Evolutionary conservation across 495 filamentous ascomycete species (phyloP).

Genomic region (Podospora appendiculata): DNA sequence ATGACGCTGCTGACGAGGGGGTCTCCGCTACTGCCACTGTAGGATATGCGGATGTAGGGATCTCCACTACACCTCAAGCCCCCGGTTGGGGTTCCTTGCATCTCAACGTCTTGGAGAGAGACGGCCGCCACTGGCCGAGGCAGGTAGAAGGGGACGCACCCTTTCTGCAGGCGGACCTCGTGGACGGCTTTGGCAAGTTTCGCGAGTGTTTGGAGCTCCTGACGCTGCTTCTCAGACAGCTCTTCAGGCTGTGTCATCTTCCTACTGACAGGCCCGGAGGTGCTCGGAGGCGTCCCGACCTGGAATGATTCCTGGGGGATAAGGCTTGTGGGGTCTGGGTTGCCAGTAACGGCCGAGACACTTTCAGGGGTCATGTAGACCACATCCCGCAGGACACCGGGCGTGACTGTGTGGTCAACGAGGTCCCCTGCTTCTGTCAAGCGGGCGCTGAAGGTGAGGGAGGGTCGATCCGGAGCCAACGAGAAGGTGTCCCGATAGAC

Average conservation of each 20-base stretch:
- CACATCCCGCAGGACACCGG: conserved; percentile 68
- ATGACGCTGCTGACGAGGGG: conserved; percentile 50
- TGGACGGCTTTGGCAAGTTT: conserved; percentile 30
- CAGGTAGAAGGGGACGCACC: conserved; percentile 29
- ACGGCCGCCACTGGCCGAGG: conserved; percentile 24
- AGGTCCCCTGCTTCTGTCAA: conserved; percentile 56
- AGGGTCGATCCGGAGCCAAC: conserved; percentile 56
- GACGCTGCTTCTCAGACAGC: conserved; percentile 21
- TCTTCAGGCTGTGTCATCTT: conserved; percentile 25
- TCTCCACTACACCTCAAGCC: conserved; percentile 24
- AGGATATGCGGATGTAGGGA: conserved; percentile 33
- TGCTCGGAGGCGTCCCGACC: conserved; percentile 26
- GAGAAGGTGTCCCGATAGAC: conserved; percentile 59
- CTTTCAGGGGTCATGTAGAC: conserved; percentile 59
- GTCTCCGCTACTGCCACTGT: conserved; percentile 11
- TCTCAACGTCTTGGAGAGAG: conserved; percentile 18
- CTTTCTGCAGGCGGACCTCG: conserved; percentile 23
- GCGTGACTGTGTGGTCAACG: conserved; percentile 59
- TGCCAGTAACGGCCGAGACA: conserved; percentile 42
- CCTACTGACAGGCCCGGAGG: conserved; percentile 13
- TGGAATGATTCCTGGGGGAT: conserved; percentile 9
- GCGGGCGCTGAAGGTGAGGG: conserved; percentile 75
- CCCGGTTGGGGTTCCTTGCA: conserved; percentile 1
- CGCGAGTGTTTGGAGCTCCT: conserved; percentile 25
- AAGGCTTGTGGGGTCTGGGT: conserved; percentile 3